Evolutionary conservation across 179 eudicot genomes (phyloP).

Genomic region (Gypsophila paniculata): DNA sequence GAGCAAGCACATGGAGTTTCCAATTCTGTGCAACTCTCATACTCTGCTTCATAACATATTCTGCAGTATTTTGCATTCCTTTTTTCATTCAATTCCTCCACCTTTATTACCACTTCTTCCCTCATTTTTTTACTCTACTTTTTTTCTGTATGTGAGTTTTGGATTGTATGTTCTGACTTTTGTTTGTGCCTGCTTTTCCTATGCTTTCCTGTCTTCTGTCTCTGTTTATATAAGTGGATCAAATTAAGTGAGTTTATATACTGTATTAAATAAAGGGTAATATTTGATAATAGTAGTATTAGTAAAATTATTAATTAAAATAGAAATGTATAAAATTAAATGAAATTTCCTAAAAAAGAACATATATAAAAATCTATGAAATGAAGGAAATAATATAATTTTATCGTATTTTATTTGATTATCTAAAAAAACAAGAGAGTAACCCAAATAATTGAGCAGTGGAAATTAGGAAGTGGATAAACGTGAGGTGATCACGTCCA

Average conservation of each 20-base stretch:
- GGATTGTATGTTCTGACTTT: neutral
- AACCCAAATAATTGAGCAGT: no score
- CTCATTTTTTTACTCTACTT: constrained; percentile 21
- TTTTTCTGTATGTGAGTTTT: neutral
- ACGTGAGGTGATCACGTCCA: neutral
- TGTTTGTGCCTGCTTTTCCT: neutral
- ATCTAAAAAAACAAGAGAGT: no score
- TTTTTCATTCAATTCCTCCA: constrained; percentile 36
- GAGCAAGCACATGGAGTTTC: constrained; percentile 91
- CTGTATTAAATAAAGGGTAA: no score
- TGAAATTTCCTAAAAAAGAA: no score
- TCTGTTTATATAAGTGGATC: constrained; percentile 27
- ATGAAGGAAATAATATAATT: no score
- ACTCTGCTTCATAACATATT: constrained; percentile 84
- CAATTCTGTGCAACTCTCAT: constrained; percentile 50
- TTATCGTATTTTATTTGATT: no score
- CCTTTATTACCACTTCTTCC: constrained; percentile 43
- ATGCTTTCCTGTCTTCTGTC: constrained; percentile 8
- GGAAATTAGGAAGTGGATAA: neutral
- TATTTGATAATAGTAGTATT: no score
- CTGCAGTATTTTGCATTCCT: constrained; percentile 40
- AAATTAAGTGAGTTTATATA: no score
- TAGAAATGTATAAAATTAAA: no score
- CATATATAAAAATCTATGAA: no score
- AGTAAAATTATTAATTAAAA: no score